These are phyloP conservation scores for Opeltia flavorubescens DNA, from an alignment of 495 filamentous ascomycete genomes.

Conservation along the genomic window DNA sequence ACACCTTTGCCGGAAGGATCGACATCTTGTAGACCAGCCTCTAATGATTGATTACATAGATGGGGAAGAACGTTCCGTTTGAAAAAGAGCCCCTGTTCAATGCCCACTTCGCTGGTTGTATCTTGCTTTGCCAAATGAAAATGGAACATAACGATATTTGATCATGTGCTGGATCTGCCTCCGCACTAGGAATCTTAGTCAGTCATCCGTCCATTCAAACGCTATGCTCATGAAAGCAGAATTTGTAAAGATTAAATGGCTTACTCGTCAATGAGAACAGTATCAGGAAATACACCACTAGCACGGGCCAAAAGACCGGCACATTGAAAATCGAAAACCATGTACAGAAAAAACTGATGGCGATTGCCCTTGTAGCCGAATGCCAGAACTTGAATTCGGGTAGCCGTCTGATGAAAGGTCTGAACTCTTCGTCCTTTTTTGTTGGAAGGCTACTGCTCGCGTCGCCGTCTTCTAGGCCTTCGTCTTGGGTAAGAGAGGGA, in stretches of 20 bases:
- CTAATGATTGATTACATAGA: not conserved
- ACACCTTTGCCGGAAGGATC: not conserved
- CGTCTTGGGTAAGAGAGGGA: conserved; percentile 87
- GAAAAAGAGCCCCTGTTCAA: conserved; percentile 1
- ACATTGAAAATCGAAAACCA: conserved; percentile 93
- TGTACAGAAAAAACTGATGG: conserved; percentile 71
- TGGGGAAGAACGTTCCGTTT: not conserved
- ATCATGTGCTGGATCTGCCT: conserved; percentile 99
- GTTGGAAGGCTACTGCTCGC: conserved; percentile 61
- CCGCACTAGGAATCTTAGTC: conserved; percentile 47
- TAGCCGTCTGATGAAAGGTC: conserved; percentile 86
- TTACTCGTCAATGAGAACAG: conserved; percentile 86
- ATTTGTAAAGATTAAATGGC: conserved; percentile 19
- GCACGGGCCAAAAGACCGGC: conserved; percentile 95
- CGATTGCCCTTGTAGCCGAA: conserved; percentile 73
- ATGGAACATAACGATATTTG: conserved; percentile 98
- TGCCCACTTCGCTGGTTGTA: conserved; percentile 38
- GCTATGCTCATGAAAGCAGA: not conserved
- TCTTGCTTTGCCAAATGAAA: conserved; percentile 79
- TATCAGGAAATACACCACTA: conserved; percentile 97
- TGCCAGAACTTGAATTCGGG: conserved; percentile 99
- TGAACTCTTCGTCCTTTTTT: conserved; percentile 92
- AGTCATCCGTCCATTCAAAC: conserved; percentile 1
- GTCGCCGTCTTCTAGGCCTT: conserved; percentile 87
- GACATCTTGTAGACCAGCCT: not conserved